Percentiles rank a stretch among this genome's conserved stretches.
phyloP scores from a whole-genome alignment of 306 rosid genomes.

The Cucumis hystrix region DNA sequence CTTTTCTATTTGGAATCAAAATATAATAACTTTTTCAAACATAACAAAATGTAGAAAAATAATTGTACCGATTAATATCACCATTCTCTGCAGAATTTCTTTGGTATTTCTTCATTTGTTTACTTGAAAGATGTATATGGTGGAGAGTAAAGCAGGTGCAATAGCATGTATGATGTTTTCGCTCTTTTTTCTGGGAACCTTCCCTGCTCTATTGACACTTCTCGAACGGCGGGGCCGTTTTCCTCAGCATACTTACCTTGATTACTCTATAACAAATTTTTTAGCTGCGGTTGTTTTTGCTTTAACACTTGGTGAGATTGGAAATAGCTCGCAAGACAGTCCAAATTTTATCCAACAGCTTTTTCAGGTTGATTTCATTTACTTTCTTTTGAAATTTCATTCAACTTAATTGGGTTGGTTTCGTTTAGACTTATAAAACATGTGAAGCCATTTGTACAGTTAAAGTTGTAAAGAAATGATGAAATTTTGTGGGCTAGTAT shows the following conservation, averaged over 20 bases:
- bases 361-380: constrained; percentile 34
- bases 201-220: constrained; percentile 71
- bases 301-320: constrained; percentile 68
- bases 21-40: too few species aligned
- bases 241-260: constrained; percentile 94
- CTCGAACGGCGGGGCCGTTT: constrained; percentile 77
- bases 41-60: neutral
- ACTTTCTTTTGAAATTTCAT: neutral
- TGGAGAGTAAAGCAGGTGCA: constrained; percentile 80
- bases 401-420: neutral
- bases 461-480: neutral
- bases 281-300: constrained; percentile 78
- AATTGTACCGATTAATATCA: neutral
- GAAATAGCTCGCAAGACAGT: constrained; percentile 26
- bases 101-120: neutral
- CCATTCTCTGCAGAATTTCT: neutral
- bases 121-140: constrained; percentile 48
- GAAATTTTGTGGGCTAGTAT: neutral
- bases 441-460: neutral
- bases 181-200: constrained; percentile 61
- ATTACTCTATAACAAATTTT: constrained; percentile 63
- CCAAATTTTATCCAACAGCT: constrained; percentile 64
- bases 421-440: neutral
- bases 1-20: too few species aligned
- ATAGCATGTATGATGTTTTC: constrained; percentile 73